Conservation (phyloP, 192 early-diverging fungal species). For the Chytriomyces hyalinus region DNA sequence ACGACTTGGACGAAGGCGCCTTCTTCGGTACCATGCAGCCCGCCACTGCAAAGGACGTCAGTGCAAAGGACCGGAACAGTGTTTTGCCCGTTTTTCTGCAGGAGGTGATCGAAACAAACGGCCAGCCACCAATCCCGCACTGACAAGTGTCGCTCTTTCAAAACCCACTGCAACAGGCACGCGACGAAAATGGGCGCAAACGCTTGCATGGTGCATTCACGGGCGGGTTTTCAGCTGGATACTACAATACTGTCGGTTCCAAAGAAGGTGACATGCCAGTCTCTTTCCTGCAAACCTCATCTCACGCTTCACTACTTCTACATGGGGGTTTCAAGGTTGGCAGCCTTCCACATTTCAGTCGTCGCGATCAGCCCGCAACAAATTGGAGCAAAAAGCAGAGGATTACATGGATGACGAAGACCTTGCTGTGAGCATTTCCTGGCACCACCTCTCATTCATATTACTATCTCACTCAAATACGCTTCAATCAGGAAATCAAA, state of each 20-base stretch:
- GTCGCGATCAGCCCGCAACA: slow-evolving; percentile 66
- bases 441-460: background rate
- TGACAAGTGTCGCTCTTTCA: background rate
- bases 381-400: slow-evolving; percentile 60
- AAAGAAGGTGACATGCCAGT: slow-evolving; percentile 75
- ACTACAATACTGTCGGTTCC: slow-evolving; percentile 94
- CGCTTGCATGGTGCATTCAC: slow-evolving; percentile 92
- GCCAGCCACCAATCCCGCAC: background rate
- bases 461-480: background rate
- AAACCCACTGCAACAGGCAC: slow-evolving; percentile 25
- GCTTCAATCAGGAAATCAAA: slow-evolving; percentile 50
- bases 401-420: slow-evolving; percentile 99
- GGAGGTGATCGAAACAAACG: slow-evolving; percentile 40
- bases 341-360: slow-evolving; percentile 78
- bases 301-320: background rate
- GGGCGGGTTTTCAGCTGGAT: slow-evolving; percentile 93
- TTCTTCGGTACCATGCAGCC: slow-evolving; percentile 54
- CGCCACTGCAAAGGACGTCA: slow-evolving; percentile 42
- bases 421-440: slow-evolving; percentile 55
- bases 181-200: slow-evolving; percentile 69
- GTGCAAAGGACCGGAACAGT: slow-evolving; percentile 53
- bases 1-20: slow-evolving; percentile 10
- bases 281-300: slow-evolving; percentile 2
- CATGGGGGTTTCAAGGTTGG: slow-evolving; percentile 63
- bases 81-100: slow-evolving; percentile 56